These are phyloP conservation scores for Keithomyces neogunnii DNA, from an alignment of 2,329 filamentous ascomycete genomes.

Conservation along the genomic window DNA sequence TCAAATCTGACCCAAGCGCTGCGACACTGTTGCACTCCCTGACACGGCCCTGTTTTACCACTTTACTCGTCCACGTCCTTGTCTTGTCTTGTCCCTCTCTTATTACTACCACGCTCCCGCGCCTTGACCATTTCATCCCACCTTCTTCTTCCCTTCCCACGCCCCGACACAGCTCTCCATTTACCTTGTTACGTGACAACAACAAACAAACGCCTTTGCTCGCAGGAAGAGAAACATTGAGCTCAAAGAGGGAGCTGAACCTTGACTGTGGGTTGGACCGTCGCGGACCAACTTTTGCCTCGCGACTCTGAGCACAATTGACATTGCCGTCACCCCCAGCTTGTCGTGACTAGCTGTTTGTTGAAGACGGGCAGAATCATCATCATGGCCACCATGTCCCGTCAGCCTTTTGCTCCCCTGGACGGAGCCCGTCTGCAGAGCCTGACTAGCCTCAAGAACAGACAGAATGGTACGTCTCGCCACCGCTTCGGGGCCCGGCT, in stretches of 20 bases:
- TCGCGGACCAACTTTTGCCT: too few relatives aligned
- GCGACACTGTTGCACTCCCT: background rate
- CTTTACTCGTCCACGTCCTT: background rate
- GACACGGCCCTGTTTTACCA: background rate
- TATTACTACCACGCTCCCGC: conserved; percentile 3
- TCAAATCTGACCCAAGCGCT: background rate
- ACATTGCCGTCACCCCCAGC: background rate
- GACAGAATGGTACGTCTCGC: conserved; percentile 58
- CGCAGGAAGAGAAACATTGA: background rate
- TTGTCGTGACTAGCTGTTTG: background rate
- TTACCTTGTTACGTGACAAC: background rate
- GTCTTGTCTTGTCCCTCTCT: background rate
- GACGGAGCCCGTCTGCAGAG: conserved; percentile 61
- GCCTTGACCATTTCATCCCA: background rate
- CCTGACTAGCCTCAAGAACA: conserved; percentile 68
- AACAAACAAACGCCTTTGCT: background rate
- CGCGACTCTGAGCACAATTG: background rate
- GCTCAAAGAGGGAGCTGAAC: background rate
- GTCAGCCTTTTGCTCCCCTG: conserved; percentile 70
- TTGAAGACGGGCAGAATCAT: background rate
- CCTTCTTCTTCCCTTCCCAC: background rate
- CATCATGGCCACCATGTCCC: conserved; percentile 43
- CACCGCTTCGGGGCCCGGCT: background rate
- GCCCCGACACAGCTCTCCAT: background rate
- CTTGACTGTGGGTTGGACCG: too few relatives aligned